Evolutionary conservation across 2,329 filamentous ascomycete species (phyloP).

Genomic region (Fusarium zealandicum): DNA sequence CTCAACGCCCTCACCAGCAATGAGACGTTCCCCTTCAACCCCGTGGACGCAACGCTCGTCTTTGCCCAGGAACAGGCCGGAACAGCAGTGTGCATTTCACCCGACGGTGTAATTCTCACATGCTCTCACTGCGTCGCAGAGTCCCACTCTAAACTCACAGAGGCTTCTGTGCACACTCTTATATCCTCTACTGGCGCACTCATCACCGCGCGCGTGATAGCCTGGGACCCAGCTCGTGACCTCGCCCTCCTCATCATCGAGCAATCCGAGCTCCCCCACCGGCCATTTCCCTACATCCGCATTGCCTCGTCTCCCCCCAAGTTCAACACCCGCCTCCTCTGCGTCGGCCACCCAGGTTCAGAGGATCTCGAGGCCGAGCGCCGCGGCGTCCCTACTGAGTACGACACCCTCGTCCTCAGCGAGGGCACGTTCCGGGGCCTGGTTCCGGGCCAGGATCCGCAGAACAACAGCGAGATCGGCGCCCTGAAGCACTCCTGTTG

Average conservation of each 20-base stretch:
- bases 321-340: slow-evolving; percentile 39
- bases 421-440: slow-evolving; percentile 52
- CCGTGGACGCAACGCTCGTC: slow-evolving; percentile 48
- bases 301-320: slow-evolving; percentile 28
- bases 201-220: slow-evolving; percentile 49
- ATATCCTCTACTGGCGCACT: slow-evolving; percentile 51
- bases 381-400: slow-evolving; percentile 49
- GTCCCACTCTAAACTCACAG: slow-evolving; percentile 43
- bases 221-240: slow-evolving; percentile 54
- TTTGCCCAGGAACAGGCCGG: slow-evolving; percentile 59
- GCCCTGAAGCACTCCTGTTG: slow-evolving; percentile 61
- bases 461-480: slow-evolving; percentile 61
- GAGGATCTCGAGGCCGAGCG: slow-evolving; percentile 53
- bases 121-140: slow-evolving; percentile 61
- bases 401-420: slow-evolving; percentile 57
- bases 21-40: slow-evolving; percentile 1
- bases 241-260: slow-evolving; percentile 55
- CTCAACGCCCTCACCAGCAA: neutral
- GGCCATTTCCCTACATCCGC: slow-evolving; percentile 34
- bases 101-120: slow-evolving; percentile 54
- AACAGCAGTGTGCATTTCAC: slow-evolving; percentile 58
- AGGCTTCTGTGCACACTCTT: slow-evolving; percentile 47
- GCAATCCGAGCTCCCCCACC: slow-evolving; percentile 27
- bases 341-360: slow-evolving; percentile 47
- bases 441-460: slow-evolving; percentile 48